phyloP scores from a whole-genome alignment of 257 asterid genomes.

The Solanum neorickii region DNA sequence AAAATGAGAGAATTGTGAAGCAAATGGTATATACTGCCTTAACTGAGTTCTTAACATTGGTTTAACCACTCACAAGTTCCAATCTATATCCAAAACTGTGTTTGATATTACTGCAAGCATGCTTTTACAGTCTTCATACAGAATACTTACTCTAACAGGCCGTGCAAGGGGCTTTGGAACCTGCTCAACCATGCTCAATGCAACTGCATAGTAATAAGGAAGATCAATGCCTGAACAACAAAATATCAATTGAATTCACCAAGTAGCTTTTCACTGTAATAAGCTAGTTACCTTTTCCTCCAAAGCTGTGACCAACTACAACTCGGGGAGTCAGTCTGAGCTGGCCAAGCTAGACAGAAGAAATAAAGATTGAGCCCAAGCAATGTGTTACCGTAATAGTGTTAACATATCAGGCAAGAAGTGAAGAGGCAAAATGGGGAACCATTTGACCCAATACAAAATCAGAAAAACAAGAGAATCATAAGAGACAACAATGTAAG shows the following conservation, averaged over 20 bases:
- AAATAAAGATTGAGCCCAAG: background rate
- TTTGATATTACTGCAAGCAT: background rate
- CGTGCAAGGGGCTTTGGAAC: constrained; percentile 95
- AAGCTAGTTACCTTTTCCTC: constrained; percentile 76
- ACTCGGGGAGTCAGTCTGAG: constrained; percentile 92
- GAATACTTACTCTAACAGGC: constrained; percentile 79
- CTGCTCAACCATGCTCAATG: constrained; percentile 97
- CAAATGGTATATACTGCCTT: background rate
- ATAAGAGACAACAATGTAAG: background rate
- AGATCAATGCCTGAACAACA: background rate
- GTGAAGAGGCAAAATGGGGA: background rate
- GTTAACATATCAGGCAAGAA: background rate
- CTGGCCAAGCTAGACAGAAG: constrained; percentile 55
- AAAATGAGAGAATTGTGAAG: background rate
- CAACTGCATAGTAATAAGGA: constrained; percentile 43
- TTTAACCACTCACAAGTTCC: background rate
- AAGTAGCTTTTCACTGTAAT: background rate
- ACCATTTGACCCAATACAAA: background rate
- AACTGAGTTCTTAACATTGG: background rate
- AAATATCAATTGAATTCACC: background rate
- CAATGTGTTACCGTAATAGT: background rate
- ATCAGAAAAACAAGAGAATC: background rate
- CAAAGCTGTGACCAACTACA: constrained; percentile 95
- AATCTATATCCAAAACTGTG: background rate
- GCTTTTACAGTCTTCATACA: background rate